Conservation (phyloP, 2,329 filamentous ascomycete species). For the Blumeriella jaapii region DNA sequence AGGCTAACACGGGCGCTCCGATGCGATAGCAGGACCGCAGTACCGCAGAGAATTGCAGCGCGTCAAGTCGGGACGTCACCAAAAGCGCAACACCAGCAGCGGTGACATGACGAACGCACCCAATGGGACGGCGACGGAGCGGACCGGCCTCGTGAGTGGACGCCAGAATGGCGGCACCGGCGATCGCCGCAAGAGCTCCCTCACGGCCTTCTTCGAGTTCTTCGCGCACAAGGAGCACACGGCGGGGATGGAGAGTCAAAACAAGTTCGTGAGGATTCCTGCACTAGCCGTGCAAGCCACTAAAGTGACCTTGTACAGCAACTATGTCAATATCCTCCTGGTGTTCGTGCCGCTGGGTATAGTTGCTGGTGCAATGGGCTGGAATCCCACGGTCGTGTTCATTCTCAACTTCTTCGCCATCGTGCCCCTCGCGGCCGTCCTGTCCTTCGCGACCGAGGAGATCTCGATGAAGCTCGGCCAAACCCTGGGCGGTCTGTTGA, state of each 20-base stretch:
- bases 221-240: slow-evolving; percentile 20
- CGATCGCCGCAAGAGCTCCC: slow-evolving; percentile 9
- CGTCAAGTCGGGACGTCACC: slow-evolving; percentile 7
- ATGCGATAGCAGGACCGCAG: slow-evolving; percentile 12
- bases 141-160: slow-evolving; percentile 19
- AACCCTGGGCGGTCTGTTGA: slow-evolving; percentile 43
- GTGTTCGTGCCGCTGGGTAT: slow-evolving; percentile 72
- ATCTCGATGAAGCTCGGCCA: slow-evolving; percentile 41
- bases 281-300: slow-evolving; percentile 21
- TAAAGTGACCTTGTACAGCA: slow-evolving; percentile 27
- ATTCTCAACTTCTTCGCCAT: slow-evolving; percentile 49
- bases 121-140: slow-evolving; percentile 18
- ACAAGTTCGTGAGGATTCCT: slow-evolving; percentile 21
- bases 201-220: slow-evolving; percentile 17
- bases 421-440: slow-evolving; percentile 40
- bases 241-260: slow-evolving; percentile 23
- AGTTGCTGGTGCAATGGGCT: slow-evolving; percentile 31
- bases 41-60: slow-evolving; percentile 18
- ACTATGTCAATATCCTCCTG: slow-evolving; percentile 63
- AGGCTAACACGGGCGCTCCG: slow-evolving; percentile 12
- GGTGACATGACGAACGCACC: slow-evolving; percentile 9
- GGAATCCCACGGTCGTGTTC: slow-evolving; percentile 44
- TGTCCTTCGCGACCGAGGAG: slow-evolving; percentile 48
- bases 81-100: slow-evolving; percentile 1
- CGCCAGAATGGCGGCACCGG: slow-evolving; percentile 12